Evolutionary conservation across 2,329 filamentous ascomycete genomes (phyloP), one percentile per base, ranked within the genome.

Genomic region (Monilinia aucupariae): DNA sequence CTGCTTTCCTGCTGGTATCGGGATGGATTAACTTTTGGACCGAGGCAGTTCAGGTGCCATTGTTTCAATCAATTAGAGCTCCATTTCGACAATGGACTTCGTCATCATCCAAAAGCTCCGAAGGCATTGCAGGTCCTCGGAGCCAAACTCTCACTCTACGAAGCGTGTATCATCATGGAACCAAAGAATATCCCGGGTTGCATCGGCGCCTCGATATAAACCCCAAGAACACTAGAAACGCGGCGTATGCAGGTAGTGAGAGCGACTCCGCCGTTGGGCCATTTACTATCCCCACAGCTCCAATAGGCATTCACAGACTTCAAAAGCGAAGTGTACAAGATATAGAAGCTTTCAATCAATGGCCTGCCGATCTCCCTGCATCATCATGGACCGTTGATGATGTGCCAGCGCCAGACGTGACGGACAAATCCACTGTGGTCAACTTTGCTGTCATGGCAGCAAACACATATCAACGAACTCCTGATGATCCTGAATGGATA

Each of bases 381-480:
- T 50, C 53, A 32, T 34, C 51, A 32, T 66, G 65, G 65, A 54
- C 39, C 30, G 8, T 63, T 12, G 63, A 66, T 50, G 43, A 63
- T 37, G 79, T 96, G 0, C 74, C 84, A 0, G 88, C 86, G 0
- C 93, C 92, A 1, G 87, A 97, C 74, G 78, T 96, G 53, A 90
- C 88, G 4, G 89, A 96, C 74, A 94, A 91, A 76, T 82, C 87
- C 65, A 96, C 91, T 0, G 82, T 97, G 10, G 72, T 97, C 68
- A 90, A 82, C 53, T 82, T 97, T 70, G 92, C 93, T 0, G 84
- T 87, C 67, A 96, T 97, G 85, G 87, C 92, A 0, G 85, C 90
- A 51, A 85, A 97, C 72, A 91, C 93, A 49, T 97, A 97, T 72
- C 88, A 93, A 20, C 79, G 88, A 65, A 82, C 84, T 59, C 86